These are phyloP conservation scores for Coriolopsis trogii DNA, from an alignment of 1,284 basidiomycete genomes.

Conservation along the genomic window DNA sequence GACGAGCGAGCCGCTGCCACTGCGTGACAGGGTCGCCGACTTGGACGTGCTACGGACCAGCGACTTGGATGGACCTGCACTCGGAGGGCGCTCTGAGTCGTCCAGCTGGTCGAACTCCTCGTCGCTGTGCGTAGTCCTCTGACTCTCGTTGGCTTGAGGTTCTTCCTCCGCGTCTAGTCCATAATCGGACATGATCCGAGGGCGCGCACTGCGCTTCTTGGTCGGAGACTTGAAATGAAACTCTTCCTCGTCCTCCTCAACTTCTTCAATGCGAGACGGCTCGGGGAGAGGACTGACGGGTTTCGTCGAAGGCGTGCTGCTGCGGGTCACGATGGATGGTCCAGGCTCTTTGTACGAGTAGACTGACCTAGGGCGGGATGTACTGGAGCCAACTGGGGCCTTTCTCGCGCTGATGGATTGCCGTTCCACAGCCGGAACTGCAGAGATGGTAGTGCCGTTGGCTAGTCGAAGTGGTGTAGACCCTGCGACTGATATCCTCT, in stretches of 20 bases:
- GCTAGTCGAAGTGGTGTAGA: slow-evolving; percentile 2
- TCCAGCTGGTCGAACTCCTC: slow-evolving; percentile 20
- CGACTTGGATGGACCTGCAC: no score
- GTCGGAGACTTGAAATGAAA: slow-evolving; percentile 15
- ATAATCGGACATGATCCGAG: slow-evolving; percentile 22
- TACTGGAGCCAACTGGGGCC: not conserved
- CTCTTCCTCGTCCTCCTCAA: slow-evolving; percentile 19
- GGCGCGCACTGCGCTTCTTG: slow-evolving; percentile 17
- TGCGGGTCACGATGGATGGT: not conserved
- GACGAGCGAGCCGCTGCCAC: slow-evolving; percentile 7
- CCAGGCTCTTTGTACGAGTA: not conserved
- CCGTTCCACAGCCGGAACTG: not conserved
- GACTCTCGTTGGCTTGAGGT: not conserved
- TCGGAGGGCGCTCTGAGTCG: slow-evolving; percentile 12
- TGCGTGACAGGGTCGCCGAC: slow-evolving; percentile 1
- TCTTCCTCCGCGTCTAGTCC: slow-evolving; percentile 3
- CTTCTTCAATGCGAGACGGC: slow-evolving; percentile 1
- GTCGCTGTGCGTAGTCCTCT: not conserved
- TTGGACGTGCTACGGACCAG: not conserved
- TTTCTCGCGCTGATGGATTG: slow-evolving; percentile 7
- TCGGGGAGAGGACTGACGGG: not conserved
- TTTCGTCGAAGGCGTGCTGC: slow-evolving; percentile 2
- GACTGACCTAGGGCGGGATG: not conserved
- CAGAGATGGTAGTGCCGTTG: not conserved
- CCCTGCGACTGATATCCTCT: slow-evolving; percentile 8